A percentile compares a stretch with the other conserved stretches of the same genome.
Evolutionary conservation across 2,329 filamentous ascomycete species (phyloP).

Genomic region (Colletotrichum sojae): DNA sequence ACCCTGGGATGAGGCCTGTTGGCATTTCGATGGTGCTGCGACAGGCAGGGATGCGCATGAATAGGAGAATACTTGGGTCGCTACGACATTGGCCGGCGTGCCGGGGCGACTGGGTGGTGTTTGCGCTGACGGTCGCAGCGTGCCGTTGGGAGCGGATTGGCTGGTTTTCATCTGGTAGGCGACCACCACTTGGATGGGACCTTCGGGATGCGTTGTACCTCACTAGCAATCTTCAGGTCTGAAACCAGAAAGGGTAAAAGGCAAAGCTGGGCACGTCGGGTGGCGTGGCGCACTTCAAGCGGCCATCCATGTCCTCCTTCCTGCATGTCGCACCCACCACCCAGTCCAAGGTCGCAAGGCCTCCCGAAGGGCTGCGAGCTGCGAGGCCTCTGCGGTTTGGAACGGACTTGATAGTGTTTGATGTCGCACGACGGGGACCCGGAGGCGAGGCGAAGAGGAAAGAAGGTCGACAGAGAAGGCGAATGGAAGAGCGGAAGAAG

Average conservation of each 20-base stretch:
- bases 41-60: conserved; percentile 24
- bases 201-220: conserved; percentile 12
- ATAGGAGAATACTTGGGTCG: conserved; percentile 14
- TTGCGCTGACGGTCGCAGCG: conserved; percentile 3
- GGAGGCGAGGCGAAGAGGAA: background rate
- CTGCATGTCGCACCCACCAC: conserved; percentile 36
- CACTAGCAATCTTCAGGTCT: conserved; percentile 32
- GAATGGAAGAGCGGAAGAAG: conserved; percentile 18
- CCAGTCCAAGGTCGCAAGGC: conserved; percentile 21
- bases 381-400: conserved; percentile 10
- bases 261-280: conserved; percentile 27
- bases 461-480: conserved; percentile 1
- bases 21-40: conserved; percentile 10
- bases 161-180: background rate
- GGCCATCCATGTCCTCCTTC: conserved; percentile 33
- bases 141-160: background rate
- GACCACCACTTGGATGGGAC: background rate
- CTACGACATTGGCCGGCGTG: conserved; percentile 20
- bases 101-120: conserved; percentile 10
- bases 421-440: conserved; percentile 14
- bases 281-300: conserved; percentile 36
- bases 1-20: conserved; percentile 28
- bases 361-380: conserved; percentile 21
- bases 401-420: conserved; percentile 4
- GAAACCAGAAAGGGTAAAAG: conserved; percentile 36